Base-by-base conservation (phyloP, 163 green algal species). In the Picocystis sp. region DNA sequence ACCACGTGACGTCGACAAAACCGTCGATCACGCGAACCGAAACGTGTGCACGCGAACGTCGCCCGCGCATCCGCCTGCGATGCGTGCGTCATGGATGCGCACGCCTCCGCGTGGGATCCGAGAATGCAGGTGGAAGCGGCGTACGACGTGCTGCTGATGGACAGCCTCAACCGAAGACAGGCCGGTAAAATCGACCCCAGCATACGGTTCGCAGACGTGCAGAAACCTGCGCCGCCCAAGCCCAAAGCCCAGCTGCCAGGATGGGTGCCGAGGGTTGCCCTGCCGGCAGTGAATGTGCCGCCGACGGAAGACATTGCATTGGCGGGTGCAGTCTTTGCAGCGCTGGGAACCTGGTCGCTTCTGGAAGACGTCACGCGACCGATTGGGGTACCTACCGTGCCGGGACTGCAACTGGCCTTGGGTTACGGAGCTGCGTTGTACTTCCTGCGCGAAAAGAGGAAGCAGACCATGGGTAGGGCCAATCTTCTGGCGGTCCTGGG, bases 141-240 rank as follows among this genome's bases (percentile, higher is more conserved):
- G 5, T 94, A 93, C 60, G 84, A 94, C 47, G 55, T 84, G 11
- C 58, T 94, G 11, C 81, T 94, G 52, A 87, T 84, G 70, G 71
- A 78, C 53, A 75, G 63, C 57, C 80, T 94, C 71, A 78, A 76
- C 42, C 69, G 68, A 35, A 71, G 82, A 8, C 64, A 85, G 2
- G 69, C 64, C 11, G 80, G 80, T 1, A 65, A 82, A 53, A 49
- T 70, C 45, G 71, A 79, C 43, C 54, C 56, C 3, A 75, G 43
- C 21, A 77, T 92, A 23, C 70, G 74, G 33, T 73, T 64, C 24
- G 65, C 65, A 9, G 65, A 73, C 45, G 65, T 73, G 5, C 47
- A 29, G 15, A 61, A 61, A 34, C 29, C 29, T 38, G 29, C 29
- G 8, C 29, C 29, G 5, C 41, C 41, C 43, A 61, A 53, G 42